Base-by-base conservation (phyloP, 805 yeast genomes). In the Saturnispora halmiae region DNA sequence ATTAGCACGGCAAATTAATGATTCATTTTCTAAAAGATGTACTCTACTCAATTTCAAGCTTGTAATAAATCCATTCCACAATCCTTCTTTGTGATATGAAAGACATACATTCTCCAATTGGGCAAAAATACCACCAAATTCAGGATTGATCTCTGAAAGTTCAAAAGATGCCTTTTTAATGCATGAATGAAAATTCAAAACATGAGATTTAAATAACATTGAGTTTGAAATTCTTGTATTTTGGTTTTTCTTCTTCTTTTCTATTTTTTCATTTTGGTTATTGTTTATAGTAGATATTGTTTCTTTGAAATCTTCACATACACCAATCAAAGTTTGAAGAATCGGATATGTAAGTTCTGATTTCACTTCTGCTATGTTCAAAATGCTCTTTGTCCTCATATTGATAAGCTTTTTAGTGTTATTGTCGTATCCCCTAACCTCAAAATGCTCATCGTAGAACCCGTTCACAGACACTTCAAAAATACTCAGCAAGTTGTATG, bases 81-180 rank as follows among this genome's bases (percentile, higher is more conserved):
- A 19, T 3, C 38, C 41, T 26, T 51, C 53, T 8, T 46, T 42
- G 28, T 46, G 51, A 10, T 40, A 10, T 10, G 51, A 49, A 6
- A 52, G 10, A 1, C 49, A 41, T 8, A 56, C 26, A 10, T 53
- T 44, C 3, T 43, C 44, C 1, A 60, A 31, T 1, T 33, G 20
- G 0, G 54, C 54, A 0, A 26, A 33, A 2, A 65, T 4, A 39
- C 51, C 56, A 2, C 72, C 72, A 53, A 68, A 67, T 11, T 45
- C 37, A 1, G 48, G 45, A 19, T 51, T 48, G 1, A 67, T 38
- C 2, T 51, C 19, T 0, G 38, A n/a, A 1, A 64, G 6, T 0
- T 39, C 36, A 4, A 53, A 28, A 0, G 43, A 26, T 1, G 59
- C 5, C 0, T 38, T 21, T 10, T 50, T 50, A 11, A 60, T 28